phyloP scores from a whole-genome alignment of 2,329 filamentous ascomycete genomes.

The Fusarium zealandicum region DNA sequence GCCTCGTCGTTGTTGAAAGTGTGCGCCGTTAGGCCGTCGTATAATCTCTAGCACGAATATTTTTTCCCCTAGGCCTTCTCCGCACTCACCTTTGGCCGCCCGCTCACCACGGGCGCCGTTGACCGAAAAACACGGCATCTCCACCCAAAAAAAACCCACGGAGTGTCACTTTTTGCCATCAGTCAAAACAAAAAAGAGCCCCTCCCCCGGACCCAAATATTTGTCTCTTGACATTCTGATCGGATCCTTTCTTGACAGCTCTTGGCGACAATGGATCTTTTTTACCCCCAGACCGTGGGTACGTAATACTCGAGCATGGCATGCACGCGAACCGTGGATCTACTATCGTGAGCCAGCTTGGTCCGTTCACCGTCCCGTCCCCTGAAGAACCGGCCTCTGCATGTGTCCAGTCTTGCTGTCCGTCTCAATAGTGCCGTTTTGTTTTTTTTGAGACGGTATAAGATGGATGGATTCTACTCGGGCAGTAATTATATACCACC shows the following conservation, averaged over 20 bases:
- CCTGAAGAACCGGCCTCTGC: neutral
- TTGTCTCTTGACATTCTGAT: neutral
- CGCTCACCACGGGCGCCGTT: slow-evolving; percentile 20
- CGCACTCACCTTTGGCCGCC: slow-evolving; percentile 21
- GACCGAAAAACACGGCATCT: slow-evolving; percentile 23
- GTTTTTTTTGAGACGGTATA: too few relatives aligned
- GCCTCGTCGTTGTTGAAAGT: slow-evolving; percentile 27
- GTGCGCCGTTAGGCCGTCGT: slow-evolving; percentile 27
- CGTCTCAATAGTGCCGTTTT: too few relatives aligned
- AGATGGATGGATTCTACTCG: too few relatives aligned
- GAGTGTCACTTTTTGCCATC: too few relatives aligned
- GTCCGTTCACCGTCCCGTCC: slow-evolving; percentile 31
- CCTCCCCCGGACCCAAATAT: slow-evolving; percentile 3
- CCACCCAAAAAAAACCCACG: slow-evolving; percentile 1
- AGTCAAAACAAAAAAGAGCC: too few relatives aligned
- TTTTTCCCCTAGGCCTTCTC: slow-evolving; percentile 25
- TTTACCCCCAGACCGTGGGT: neutral
- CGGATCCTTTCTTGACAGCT: slow-evolving; percentile 3
- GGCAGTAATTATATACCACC: too few relatives aligned
- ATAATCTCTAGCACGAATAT: slow-evolving; percentile 12
- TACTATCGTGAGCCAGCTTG: slow-evolving; percentile 7
- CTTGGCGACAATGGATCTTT: neutral
- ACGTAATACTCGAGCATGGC: slow-evolving; percentile 7
- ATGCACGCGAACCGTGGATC: neutral
- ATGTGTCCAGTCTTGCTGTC: too few relatives aligned